Evolutionary conservation across 1,284 basidiomycete genomes (phyloP).

Genomic region (Coniophora puteana): DNA sequence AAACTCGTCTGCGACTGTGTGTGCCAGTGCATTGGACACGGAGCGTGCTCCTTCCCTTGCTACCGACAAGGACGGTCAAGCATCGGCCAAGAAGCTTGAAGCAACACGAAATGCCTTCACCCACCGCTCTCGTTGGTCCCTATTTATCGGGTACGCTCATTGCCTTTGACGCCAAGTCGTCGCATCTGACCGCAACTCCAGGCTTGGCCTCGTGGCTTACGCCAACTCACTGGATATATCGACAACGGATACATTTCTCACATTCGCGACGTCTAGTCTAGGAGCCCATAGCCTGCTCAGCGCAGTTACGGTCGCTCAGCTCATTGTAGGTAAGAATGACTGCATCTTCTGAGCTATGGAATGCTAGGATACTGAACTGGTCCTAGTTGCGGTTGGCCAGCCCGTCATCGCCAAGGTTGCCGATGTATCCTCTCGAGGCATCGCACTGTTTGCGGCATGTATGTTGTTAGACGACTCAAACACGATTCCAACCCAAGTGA

Average conservation of each 20-base stretch:
- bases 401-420: conserved; percentile 61
- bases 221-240: conserved; percentile 50
- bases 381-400: conserved; percentile 36
- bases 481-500: conserved; percentile 3
- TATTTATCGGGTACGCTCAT: conserved; percentile 39
- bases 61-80: conserved; percentile 3
- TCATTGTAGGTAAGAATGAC: conserved; percentile 33
- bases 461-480: background rate
- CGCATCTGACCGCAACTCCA: conserved; percentile 11
- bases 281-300: conserved; percentile 43
- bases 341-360: background rate
- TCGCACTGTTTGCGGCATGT: conserved; percentile 37
- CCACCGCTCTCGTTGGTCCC: conserved; percentile 34
- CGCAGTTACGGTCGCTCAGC: conserved; percentile 40
- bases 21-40: too few species aligned
- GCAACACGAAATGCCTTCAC: conserved; percentile 31
- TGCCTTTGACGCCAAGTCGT: background rate
- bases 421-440: conserved; percentile 45
- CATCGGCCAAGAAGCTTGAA: conserved; percentile 30
- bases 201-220: conserved; percentile 47
- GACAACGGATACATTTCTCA: conserved; percentile 48
- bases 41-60: too few species aligned
- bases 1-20: too few species aligned
- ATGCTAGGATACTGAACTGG: background rate
- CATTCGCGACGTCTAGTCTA: conserved; percentile 43